These are phyloP conservation scores for Dryadomyces quercivorus DNA, from an alignment of 2,329 filamentous ascomycete species.

Conservation along the genomic window DNA sequence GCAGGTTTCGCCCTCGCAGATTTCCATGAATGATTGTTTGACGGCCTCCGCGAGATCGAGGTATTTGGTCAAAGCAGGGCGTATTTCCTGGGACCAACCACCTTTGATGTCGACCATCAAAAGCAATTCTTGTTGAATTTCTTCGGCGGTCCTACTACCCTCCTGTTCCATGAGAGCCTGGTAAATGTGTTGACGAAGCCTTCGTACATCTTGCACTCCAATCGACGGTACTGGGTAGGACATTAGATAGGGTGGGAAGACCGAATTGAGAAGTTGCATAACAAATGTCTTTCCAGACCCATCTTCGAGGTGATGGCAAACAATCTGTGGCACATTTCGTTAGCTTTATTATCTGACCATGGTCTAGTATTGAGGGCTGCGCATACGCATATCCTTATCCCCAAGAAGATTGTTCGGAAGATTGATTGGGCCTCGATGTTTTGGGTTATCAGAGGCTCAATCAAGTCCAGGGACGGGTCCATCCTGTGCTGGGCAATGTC, in stretches of 20 bases:
- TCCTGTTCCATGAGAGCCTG: slow-evolving; percentile 2
- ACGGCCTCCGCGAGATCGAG: slow-evolving; percentile 1
- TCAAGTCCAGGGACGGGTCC: slow-evolving; percentile 1
- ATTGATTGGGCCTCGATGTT: slow-evolving; percentile 7
- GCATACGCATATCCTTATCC: slow-evolving; percentile 11
- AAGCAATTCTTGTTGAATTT: slow-evolving; percentile 1
- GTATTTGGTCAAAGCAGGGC: slow-evolving; percentile 7
- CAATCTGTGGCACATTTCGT: slow-evolving; percentile 1
- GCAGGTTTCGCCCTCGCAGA: not conserved
- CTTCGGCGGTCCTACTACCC: not conserved
- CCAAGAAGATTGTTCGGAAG: slow-evolving; percentile 11
- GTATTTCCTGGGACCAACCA: slow-evolving; percentile 6
- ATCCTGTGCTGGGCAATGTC: slow-evolving; percentile 5
- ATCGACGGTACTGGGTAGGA: slow-evolving; percentile 9
- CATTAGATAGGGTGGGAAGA: slow-evolving; percentile 12
- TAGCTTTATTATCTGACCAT: not conserved
- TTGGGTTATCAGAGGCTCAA: slow-evolving; percentile 5
- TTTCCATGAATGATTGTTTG: not conserved
- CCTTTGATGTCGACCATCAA: slow-evolving; percentile 1
- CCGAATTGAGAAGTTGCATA: slow-evolving; percentile 11
- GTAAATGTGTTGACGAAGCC: slow-evolving; percentile 7
- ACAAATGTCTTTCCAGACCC: slow-evolving; percentile 2
- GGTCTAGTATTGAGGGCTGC: not conserved
- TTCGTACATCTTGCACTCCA: slow-evolving; percentile 1
- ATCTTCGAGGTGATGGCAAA: slow-evolving; percentile 9